Base-by-base conservation (phyloP, 176 grass and related monocot genomes). In the Carex cristatella region DNA sequence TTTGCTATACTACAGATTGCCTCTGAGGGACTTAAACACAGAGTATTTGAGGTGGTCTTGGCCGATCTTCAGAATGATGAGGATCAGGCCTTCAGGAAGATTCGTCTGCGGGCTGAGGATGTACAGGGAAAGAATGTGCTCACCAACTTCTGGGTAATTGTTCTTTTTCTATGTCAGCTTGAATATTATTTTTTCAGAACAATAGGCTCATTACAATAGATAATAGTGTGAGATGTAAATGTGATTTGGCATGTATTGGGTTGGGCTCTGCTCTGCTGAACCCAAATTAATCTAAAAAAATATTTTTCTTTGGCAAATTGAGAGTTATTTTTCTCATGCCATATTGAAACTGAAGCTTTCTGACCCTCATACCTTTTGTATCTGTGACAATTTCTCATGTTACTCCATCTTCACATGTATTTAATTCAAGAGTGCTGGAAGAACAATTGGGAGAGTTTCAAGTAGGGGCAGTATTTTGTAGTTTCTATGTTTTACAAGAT, bases 11-110 rank as follows among this genome's bases (percentile, higher is more conserved):
- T 78, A 55, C 10, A 93, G 94, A 97, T 97, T 72, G 94, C 89
- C 0, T 97, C 94, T 3, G 94, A 97, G 79, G 91, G 94, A 35
- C 84, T 97, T 0, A 97, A 97, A 48, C 94, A 96, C 87, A 87
- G 91, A 84, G 94, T 97, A 4, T 97, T 97, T 66, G 94, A 97
- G 61, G 86, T 93, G 16, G 91, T 82, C 51, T 81, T 95, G 57
- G 93, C 89, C 23, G 93, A 95, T 67, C 91, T 95, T 59, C 91
- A 95, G 67, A 86, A 49, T 48, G 94, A 97, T 32, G 94, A 96
- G 70, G 91, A 96, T 44, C 91, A 96, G 83, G 81, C 94, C 12
- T 93, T 87, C 86, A 84, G 89, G 48, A 97, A 97, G 79, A 86
- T 97, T 86, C 85, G 91, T 63, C 94, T 97, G 55, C 91, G 94